Conservation (phyloP, 176 grass and related monocot genomes). For the Triticum urartu region DNA sequence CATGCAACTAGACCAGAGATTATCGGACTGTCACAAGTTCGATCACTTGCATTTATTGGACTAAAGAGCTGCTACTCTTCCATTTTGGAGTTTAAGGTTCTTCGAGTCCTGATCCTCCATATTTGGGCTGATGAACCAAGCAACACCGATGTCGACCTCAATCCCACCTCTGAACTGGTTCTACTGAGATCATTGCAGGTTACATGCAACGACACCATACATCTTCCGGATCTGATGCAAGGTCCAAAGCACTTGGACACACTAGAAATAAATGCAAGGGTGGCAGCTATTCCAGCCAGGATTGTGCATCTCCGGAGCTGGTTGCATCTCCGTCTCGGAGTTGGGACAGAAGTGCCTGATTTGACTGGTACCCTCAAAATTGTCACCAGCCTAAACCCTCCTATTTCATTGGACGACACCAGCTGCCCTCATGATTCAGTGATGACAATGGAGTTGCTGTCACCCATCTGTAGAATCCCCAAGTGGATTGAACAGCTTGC, state of each 20-base stretch:
- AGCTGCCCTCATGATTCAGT: background rate
- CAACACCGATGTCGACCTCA: background rate
- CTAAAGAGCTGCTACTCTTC: background rate
- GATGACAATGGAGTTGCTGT: background rate
- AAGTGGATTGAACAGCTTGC: background rate
- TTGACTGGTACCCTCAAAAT: background rate
- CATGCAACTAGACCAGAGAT: background rate
- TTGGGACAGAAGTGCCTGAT: background rate
- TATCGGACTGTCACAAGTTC: background rate
- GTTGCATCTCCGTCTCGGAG: background rate
- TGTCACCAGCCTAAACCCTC: background rate
- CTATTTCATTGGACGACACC: background rate
- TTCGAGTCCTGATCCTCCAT: background rate
- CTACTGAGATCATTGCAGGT: background rate
- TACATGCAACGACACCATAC: background rate
- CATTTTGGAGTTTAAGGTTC: background rate
- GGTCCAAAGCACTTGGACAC: background rate
- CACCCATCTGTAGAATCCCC: background rate
- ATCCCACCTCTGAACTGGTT: background rate
- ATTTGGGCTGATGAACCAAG: background rate
- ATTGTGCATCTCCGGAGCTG: background rate
- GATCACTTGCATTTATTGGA: background rate
- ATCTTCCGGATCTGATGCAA: background rate
- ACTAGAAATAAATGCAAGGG: background rate
- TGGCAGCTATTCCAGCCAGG: background rate